Conservation (phyloP, 1,284 basidiomycete species). For the Ustilago cynodontis region DNA sequence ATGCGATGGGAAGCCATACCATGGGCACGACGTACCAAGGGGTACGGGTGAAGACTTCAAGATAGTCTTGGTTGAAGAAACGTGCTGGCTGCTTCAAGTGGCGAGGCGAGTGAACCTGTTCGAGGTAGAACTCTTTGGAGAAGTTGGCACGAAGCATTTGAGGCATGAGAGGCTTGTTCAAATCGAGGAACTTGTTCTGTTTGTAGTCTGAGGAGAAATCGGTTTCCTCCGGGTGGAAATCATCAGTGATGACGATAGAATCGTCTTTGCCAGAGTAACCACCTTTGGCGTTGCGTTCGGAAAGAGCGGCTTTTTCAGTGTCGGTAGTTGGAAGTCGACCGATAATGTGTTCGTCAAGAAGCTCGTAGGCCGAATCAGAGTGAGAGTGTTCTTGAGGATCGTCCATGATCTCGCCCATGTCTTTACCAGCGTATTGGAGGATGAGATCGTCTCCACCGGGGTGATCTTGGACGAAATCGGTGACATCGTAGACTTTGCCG, state of each 20-base stretch:
- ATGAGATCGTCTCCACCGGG: slow-evolving; percentile 73
- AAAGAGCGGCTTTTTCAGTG: slow-evolving; percentile 42
- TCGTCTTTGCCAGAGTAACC: slow-evolving; percentile 63
- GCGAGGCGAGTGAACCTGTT: slow-evolving; percentile 93
- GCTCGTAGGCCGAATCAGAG: slow-evolving; percentile 89
- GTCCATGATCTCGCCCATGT: slow-evolving; percentile 85
- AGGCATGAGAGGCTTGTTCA: slow-evolving; percentile 84
- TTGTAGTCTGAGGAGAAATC: slow-evolving; percentile 72
- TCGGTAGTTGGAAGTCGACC: slow-evolving; percentile 53
- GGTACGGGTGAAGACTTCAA: slow-evolving; percentile 90
- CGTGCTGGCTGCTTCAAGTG: slow-evolving; percentile 88
- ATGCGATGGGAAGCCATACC: slow-evolving; percentile 90
- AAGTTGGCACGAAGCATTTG: slow-evolving; percentile 88
- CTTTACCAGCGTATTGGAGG: slow-evolving; percentile 81
- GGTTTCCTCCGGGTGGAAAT: slow-evolving; percentile 66
- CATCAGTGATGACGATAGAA: slow-evolving; percentile 76
- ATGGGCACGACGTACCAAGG: slow-evolving; percentile 94
- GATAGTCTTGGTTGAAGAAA: slow-evolving; percentile 83
- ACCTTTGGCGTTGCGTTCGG: slow-evolving; percentile 34
- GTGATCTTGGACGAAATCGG: slow-evolving; percentile 73
- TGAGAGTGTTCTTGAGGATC: slow-evolving; percentile 90
- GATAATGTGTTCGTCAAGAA: slow-evolving; percentile 81
- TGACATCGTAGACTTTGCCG: slow-evolving; percentile 73
- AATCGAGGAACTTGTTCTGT: slow-evolving; percentile 92
- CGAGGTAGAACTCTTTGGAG: slow-evolving; percentile 93